These are phyloP conservation scores for Zygotorulaspora danielsina DNA, from an alignment of 805 yeast species.

Conservation along the genomic window DNA sequence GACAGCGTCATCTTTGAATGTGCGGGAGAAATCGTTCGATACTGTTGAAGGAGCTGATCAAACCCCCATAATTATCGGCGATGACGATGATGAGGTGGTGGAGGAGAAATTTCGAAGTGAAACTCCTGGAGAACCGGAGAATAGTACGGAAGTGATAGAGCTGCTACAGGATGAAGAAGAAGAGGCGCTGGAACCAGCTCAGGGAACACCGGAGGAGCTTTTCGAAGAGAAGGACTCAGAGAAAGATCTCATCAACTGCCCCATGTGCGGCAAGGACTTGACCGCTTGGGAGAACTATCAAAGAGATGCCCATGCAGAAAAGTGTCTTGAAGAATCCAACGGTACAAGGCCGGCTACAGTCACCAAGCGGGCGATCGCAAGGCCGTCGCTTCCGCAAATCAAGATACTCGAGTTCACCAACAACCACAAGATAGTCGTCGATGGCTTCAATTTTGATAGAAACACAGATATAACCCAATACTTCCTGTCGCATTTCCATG, in stretches of 20 bases:
- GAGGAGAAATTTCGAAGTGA: no score
- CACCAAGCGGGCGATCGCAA: slow-evolving; percentile 1
- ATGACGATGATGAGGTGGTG: slow-evolving; percentile 11
- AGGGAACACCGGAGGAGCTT: slow-evolving; percentile 4
- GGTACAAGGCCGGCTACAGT: not conserved
- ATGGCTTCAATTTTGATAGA: slow-evolving; percentile 50
- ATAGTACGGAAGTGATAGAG: not conserved
- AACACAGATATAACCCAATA: slow-evolving; percentile 47
- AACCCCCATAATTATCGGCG: slow-evolving; percentile 14
- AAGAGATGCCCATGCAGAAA: slow-evolving; percentile 52
- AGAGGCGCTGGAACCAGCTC: not conserved
- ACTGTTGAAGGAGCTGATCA: slow-evolving; percentile 4
- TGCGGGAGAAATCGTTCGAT: slow-evolving; percentile 6
- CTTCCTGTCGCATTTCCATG: slow-evolving; percentile 79
- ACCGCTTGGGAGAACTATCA: slow-evolving; percentile 39
- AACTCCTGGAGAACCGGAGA: not conserved
- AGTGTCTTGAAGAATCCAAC: slow-evolving; percentile 38
- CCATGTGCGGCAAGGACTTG: slow-evolving; percentile 46
- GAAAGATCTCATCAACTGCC: slow-evolving; percentile 39
- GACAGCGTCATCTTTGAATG: slow-evolving; percentile 15
- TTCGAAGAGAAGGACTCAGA: slow-evolving; percentile 7
- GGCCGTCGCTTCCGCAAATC: slow-evolving; percentile 46
- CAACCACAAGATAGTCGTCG: slow-evolving; percentile 48
- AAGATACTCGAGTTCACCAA: slow-evolving; percentile 47
- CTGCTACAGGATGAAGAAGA: slow-evolving; percentile 1